A percentile compares a stretch with the other conserved stretches of the same genome.
These are phyloP conservation scores for Globisporangium iwayamae DNA, from an alignment of 352 stramenopile genomes.

Conservation along the genomic window DNA sequence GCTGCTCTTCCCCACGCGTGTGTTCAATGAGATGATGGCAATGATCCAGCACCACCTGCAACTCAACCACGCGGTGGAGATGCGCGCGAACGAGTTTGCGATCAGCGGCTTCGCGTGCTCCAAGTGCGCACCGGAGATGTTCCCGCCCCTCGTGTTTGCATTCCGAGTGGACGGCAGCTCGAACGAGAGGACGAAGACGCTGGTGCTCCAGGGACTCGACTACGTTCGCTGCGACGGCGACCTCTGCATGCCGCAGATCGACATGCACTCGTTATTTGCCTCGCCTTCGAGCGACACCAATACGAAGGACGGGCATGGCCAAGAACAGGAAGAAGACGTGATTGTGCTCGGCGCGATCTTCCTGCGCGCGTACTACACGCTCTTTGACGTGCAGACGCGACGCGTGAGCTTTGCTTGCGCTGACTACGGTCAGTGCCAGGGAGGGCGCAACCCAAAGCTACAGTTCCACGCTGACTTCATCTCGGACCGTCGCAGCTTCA, in stretches of 20 bases:
- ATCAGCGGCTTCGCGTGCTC: conserved; percentile 43
- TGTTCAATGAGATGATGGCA: conserved; percentile 39
- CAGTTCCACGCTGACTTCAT: conserved; percentile 26
- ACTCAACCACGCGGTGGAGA: conserved; percentile 18
- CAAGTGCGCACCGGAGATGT: conserved; percentile 45
- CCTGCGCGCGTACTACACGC: conserved; percentile 63
- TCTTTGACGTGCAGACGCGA: conserved; percentile 43
- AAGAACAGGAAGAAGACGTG: conserved; percentile 25
- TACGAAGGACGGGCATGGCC: background rate
- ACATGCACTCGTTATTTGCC: conserved; percentile 39
- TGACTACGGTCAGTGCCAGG: conserved; percentile 19
- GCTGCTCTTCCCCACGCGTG: conserved; percentile 39
- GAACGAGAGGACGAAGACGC: conserved; percentile 16
- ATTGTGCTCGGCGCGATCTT: conserved; percentile 64
- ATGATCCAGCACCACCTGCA: conserved; percentile 37
- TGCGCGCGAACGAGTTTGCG: conserved; percentile 22
- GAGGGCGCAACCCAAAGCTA: conserved; percentile 34
- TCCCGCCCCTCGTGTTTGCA: conserved; percentile 46
- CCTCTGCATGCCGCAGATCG: conserved; percentile 50
- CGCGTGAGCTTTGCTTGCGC: conserved; percentile 48
- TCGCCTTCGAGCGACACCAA: conserved; percentile 12
- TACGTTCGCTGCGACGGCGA: conserved; percentile 62
- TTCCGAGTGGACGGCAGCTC: conserved; percentile 19
- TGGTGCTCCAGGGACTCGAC: conserved; percentile 53
- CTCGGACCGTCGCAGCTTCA: background rate